Conservation (phyloP, 306 rosid genomes). For the Astragalus glycyphyllos region DNA sequence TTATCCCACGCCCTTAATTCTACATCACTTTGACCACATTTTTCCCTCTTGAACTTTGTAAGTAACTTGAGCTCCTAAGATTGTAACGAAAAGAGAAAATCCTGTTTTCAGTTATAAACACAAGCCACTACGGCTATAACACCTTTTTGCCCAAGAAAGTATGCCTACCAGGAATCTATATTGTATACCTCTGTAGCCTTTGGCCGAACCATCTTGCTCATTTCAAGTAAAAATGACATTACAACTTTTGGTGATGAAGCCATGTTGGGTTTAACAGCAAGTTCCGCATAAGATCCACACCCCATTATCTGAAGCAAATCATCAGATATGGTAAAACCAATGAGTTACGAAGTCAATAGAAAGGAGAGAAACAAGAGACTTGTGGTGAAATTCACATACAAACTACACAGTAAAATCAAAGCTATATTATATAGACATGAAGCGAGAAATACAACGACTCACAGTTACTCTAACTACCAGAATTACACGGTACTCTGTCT, state of each 20-base stretch:
- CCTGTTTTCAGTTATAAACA: conserved; percentile 29
- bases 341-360: conserved; percentile 17
- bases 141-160: conserved; percentile 29
- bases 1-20: conserved; percentile 92
- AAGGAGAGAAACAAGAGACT: not conserved
- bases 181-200: conserved; percentile 78
- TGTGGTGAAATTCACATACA: not conserved
- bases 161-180: conserved; percentile 41
- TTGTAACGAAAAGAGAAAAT: conserved; percentile 36
- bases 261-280: conserved; percentile 75
- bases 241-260: conserved; percentile 86
- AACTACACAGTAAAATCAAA: not conserved
- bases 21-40: conserved; percentile 50
- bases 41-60: conserved; percentile 68
- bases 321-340: conserved; percentile 34
- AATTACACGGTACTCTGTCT: not conserved
- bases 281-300: conserved; percentile 74
- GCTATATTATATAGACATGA: not conserved
- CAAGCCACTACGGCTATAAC: conserved; percentile 33
- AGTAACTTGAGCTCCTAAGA: conserved; percentile 70
- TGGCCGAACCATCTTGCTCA: conserved; percentile 71
- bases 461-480: not conserved
- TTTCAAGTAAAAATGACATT: conserved; percentile 77
- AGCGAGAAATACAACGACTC: not conserved
- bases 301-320: conserved; percentile 72